Conservation (phyloP, 345 rosid genomes). For the Abelmoschus esculentus region DNA sequence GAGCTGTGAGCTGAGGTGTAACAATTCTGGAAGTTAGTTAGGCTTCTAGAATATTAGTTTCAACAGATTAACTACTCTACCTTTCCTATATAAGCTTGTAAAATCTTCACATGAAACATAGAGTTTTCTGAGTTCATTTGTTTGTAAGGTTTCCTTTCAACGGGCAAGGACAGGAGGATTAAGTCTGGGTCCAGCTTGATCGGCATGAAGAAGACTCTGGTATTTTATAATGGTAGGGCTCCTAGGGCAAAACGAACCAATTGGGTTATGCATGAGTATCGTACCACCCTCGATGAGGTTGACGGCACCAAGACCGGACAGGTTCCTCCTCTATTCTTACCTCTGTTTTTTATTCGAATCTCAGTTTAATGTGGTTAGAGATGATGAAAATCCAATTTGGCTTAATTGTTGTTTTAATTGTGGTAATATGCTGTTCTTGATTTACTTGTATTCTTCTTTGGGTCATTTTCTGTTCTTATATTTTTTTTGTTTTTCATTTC, state of each 20-base stretch:
- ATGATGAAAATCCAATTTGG: too few relatives aligned
- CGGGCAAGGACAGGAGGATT: constrained; percentile 70
- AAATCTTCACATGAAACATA: too few relatives aligned
- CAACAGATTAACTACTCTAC: too few relatives aligned
- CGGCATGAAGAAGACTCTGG: constrained; percentile 90
- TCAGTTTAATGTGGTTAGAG: too few relatives aligned
- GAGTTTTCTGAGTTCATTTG: too few relatives aligned
- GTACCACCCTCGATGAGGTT: constrained; percentile 56
- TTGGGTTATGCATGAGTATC: constrained; percentile 96
- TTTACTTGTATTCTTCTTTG: background rate
- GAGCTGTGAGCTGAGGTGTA: too few relatives aligned
- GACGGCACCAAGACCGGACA: constrained; percentile 79
- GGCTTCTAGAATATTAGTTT: too few relatives aligned
- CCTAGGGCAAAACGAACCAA: constrained; percentile 62
- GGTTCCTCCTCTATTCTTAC: constrained; percentile 24
- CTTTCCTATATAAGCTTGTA: too few relatives aligned
- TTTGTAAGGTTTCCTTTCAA: too few relatives aligned
- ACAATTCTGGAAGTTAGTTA: too few relatives aligned
- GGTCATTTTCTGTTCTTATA: background rate
- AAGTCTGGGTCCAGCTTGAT: constrained; percentile 48
- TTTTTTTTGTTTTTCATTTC: background rate
- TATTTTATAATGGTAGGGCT: constrained; percentile 81
- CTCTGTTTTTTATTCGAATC: too few relatives aligned
- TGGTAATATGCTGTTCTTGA: background rate
- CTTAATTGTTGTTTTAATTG: background rate